These are phyloP conservation scores for Boletus rubescentipes DNA, from an alignment of 768 basidiomycete species.

Conservation along the genomic window DNA sequence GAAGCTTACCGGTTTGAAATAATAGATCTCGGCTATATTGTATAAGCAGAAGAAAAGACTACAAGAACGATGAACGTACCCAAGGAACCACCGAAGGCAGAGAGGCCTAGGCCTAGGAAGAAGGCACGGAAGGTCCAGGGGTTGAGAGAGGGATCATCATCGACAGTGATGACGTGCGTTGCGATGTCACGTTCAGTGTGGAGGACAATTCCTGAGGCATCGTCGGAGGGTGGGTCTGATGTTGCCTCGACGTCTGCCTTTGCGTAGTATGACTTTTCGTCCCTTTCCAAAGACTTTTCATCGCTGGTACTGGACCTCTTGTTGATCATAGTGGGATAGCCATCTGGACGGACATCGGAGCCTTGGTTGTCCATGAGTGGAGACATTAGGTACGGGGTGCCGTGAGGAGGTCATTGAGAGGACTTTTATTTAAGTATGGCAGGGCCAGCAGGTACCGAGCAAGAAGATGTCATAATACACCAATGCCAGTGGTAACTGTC, in stretches of 20 bases:
- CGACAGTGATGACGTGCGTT: slow-evolving; percentile 45
- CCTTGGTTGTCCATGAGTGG: slow-evolving; percentile 5
- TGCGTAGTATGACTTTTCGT: slow-evolving; percentile 15
- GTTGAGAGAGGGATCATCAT: slow-evolving; percentile 30
- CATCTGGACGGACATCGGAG: not conserved
- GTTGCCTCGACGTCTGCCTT: slow-evolving; percentile 36
- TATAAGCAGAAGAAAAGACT: not conserved
- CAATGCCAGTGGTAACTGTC: too few relatives aligned
- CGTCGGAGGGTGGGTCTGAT: slow-evolving; percentile 3
- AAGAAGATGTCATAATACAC: not conserved
- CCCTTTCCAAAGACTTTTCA: slow-evolving; percentile 12
- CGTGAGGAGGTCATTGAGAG: not conserved
- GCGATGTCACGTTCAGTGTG: slow-evolving; percentile 46
- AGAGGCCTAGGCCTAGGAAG: slow-evolving; percentile 53
- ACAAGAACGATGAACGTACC: slow-evolving; percentile 30
- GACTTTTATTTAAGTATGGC: slow-evolving; percentile 2
- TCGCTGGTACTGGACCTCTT: not conserved
- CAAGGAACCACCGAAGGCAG: slow-evolving; percentile 50
- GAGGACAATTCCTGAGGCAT: slow-evolving; percentile 25
- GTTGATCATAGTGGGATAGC: not conserved
- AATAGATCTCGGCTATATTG: slow-evolving; percentile 52
- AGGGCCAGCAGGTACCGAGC: not conserved
- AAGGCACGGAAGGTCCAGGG: slow-evolving; percentile 44
- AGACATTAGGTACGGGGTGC: not conserved
- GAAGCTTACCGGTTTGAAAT: slow-evolving; percentile 51